A percentile compares a stretch with the other conserved stretches of the same genome.
These are phyloP conservation scores for Vigna nakashimae DNA, from an alignment of 306 rosid genomes.

Conservation along the genomic window DNA sequence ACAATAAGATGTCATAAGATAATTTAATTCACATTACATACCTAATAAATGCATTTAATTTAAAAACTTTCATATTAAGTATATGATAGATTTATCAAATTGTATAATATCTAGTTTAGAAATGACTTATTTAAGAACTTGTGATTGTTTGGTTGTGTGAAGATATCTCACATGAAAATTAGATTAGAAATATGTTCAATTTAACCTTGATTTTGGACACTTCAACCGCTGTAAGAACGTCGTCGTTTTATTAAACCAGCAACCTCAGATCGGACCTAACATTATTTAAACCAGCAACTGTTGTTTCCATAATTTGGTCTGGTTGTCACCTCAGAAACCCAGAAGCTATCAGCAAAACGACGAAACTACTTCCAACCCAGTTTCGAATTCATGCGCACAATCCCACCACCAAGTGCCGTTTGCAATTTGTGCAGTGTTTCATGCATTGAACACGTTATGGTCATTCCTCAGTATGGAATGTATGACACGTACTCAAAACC, in stretches of 20 bases:
- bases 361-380: neutral
- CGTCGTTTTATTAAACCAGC: neutral
- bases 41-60: too few species aligned
- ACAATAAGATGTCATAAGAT: too few species aligned
- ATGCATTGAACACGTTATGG: neutral
- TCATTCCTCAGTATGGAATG: neutral
- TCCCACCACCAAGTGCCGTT: neutral
- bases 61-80: too few species aligned
- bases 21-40: too few species aligned
- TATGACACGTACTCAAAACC: conserved; percentile 11
- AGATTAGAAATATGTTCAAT: too few species aligned
- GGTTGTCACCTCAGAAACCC: neutral
- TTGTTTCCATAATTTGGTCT: neutral
- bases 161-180: too few species aligned
- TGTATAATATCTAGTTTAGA: too few species aligned
- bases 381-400: neutral
- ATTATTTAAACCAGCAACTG: neutral
- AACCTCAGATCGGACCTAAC: neutral
- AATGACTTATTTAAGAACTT: too few species aligned
- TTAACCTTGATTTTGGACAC: too few species aligned
- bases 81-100: too few species aligned
- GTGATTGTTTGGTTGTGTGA: too few species aligned
- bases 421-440: neutral
- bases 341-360: neutral
- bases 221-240: too few species aligned